A percentile compares a stretch with the other conserved stretches of the same genome.
These are phyloP conservation scores for Cercospora nicotianae DNA, from an alignment of 2,329 filamentous ascomycete genomes.

Conservation along the genomic window DNA sequence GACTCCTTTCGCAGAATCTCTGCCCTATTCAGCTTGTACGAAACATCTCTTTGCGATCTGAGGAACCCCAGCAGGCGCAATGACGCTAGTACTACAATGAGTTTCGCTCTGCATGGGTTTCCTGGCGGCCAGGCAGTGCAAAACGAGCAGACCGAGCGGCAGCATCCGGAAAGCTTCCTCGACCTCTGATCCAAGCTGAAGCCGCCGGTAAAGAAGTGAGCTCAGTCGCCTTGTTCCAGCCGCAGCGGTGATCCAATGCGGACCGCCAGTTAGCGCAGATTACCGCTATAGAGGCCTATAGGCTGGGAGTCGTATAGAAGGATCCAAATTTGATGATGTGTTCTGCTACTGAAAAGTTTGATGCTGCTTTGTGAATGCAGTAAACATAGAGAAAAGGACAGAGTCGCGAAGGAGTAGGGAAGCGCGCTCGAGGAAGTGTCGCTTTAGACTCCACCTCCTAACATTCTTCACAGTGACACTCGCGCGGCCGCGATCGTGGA, in stretches of 20 bases:
- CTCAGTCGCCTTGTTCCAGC: neutral
- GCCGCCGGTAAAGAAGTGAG: neutral
- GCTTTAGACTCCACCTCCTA: no score
- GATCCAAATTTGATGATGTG: no score
- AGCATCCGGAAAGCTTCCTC: neutral
- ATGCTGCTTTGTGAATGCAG: neutral
- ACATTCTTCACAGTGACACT: neutral
- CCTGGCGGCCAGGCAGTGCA: neutral
- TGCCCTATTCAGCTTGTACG: neutral
- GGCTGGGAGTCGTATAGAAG: neutral
- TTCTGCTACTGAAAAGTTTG: neutral
- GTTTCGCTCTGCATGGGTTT: neutral
- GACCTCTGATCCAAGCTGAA: neutral
- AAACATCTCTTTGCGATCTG: no score
- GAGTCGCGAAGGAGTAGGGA: no score
- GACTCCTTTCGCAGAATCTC: neutral
- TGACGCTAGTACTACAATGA: neutral
- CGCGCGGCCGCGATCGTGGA: neutral
- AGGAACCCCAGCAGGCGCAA: neutral
- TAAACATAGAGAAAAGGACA: no score
- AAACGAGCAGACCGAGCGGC: neutral
- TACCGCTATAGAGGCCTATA: no score
- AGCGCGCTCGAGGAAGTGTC: no score
- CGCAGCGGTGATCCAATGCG: neutral
- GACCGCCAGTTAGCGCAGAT: neutral